These are phyloP conservation scores for Athelia psychrophila DNA, from an alignment of 1,284 basidiomycete species.

Conservation along the genomic window DNA sequence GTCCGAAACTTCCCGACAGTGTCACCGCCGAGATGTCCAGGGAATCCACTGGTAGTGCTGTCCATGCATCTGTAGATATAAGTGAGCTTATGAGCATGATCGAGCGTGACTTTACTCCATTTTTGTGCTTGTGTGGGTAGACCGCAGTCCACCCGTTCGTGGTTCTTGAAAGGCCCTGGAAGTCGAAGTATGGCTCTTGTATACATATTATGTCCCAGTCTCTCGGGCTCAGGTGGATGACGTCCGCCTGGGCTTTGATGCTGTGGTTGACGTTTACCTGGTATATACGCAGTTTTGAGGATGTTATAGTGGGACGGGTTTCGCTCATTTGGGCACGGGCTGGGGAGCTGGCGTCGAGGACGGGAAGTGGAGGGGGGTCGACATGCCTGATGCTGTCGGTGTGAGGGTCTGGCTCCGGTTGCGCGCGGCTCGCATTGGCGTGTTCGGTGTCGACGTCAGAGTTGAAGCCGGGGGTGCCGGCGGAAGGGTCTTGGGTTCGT, in stretches of 20 bases:
- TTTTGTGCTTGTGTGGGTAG: not conserved
- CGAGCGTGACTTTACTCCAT: conserved; percentile 8
- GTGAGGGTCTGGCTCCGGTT: not conserved
- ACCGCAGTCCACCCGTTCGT: not conserved
- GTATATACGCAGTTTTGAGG: not conserved
- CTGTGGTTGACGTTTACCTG: not conserved
- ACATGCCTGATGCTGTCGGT: not conserved
- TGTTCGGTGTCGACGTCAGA: not conserved
- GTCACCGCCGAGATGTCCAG: conserved; percentile 21
- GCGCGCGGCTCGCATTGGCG: not conserved
- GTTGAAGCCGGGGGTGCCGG: not conserved
- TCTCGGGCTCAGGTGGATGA: not conserved
- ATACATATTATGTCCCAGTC: not conserved
- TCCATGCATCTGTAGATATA: conserved; percentile 20
- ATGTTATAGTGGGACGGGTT: not conserved
- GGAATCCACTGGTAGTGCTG: conserved; percentile 8
- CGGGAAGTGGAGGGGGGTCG: not conserved
- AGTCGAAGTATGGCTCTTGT: not conserved
- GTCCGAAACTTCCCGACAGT: conserved; percentile 1
- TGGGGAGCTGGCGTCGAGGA: not conserved
- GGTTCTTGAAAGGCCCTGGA: not conserved
- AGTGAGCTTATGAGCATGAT: conserved; percentile 20
- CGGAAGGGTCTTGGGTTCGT: no score
- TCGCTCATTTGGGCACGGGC: not conserved
- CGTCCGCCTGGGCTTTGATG: not conserved